Evolutionary conservation across 2,329 filamentous ascomycete species (phyloP).

Genomic region (Massarina eburnea): DNA sequence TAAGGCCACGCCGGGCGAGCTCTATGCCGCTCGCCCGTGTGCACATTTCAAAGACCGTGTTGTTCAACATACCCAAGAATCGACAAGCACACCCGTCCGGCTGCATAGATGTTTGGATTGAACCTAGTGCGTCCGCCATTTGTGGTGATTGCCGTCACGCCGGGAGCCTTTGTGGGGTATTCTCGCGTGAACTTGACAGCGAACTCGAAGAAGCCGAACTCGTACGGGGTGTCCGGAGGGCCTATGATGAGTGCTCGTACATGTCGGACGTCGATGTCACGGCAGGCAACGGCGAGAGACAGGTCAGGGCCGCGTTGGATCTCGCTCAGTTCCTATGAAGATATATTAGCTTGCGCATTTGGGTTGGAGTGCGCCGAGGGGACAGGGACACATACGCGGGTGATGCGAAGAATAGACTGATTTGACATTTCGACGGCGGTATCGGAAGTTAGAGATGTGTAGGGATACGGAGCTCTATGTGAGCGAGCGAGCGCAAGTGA

Average conservation of each 20-base stretch:
- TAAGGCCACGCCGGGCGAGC: background rate
- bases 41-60: background rate
- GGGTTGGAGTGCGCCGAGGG: slow-evolving; percentile 1
- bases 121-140: slow-evolving; percentile 87
- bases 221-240: slow-evolving; percentile 91
- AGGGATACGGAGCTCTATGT: background rate
- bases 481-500: background rate
- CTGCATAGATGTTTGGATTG: slow-evolving; percentile 94
- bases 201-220: slow-evolving; percentile 98
- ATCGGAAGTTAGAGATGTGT: background rate
- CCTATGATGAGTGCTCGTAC: slow-evolving; percentile 88
- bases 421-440: slow-evolving; percentile 63
- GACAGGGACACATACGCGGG: slow-evolving; percentile 61
- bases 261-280: slow-evolving; percentile 84
- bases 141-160: slow-evolving; percentile 73
- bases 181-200: slow-evolving; percentile 76
- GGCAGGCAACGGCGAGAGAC: slow-evolving; percentile 83
- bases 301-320: slow-evolving; percentile 82
- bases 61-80: slow-evolving; percentile 70
- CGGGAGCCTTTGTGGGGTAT: slow-evolving; percentile 71
- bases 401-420: slow-evolving; percentile 85
- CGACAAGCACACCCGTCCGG: slow-evolving; percentile 90
- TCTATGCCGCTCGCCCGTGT: background rate
- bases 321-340: slow-evolving; percentile 75
- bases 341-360: slow-evolving; percentile 13